A percentile compares a stretch with the other conserved stretches of the same genome.
These are phyloP conservation scores for Puccinia coronata DNA, from an alignment of 1,284 basidiomycete species.

Conservation along the genomic window DNA sequence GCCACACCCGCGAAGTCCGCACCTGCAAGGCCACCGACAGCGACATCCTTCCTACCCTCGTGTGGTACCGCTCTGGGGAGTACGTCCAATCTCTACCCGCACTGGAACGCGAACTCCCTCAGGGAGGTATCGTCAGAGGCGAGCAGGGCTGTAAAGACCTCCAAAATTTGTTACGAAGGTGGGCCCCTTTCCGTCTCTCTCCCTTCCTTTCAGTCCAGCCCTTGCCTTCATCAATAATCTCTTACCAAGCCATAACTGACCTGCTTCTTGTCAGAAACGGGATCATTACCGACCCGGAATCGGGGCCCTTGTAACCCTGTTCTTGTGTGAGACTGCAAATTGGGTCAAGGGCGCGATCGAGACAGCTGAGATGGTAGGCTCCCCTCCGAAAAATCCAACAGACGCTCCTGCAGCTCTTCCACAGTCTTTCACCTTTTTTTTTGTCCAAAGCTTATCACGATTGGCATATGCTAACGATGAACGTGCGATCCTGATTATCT, in stretches of 20 bases:
- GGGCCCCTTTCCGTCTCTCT: background rate
- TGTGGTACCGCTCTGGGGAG: conserved; percentile 78
- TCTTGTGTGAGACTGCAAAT: too few species aligned
- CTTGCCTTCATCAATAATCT: too few species aligned
- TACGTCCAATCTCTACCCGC: conserved; percentile 78
- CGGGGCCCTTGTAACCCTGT: background rate
- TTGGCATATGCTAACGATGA: too few species aligned
- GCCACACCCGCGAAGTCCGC: background rate
- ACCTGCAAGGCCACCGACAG: conserved; percentile 61
- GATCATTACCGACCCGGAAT: conserved; percentile 11
- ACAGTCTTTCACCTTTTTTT: too few species aligned
- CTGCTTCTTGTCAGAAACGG: background rate
- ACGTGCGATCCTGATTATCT: too few species aligned
- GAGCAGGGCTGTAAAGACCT: conserved; percentile 43
- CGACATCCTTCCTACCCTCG: conserved; percentile 77
- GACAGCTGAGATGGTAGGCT: too few species aligned
- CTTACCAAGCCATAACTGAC: too few species aligned
- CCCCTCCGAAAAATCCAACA: too few species aligned
- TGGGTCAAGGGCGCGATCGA: background rate
- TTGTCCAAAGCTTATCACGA: too few species aligned
- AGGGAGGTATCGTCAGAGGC: conserved; percentile 60
- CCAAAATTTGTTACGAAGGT: conserved; percentile 36
- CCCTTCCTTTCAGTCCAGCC: background rate
- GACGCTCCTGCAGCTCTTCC: background rate
- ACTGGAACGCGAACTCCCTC: conserved; percentile 77